These are phyloP conservation scores for Starmerella etchellsii DNA, from an alignment of 805 yeast genomes.

Conservation along the genomic window DNA sequence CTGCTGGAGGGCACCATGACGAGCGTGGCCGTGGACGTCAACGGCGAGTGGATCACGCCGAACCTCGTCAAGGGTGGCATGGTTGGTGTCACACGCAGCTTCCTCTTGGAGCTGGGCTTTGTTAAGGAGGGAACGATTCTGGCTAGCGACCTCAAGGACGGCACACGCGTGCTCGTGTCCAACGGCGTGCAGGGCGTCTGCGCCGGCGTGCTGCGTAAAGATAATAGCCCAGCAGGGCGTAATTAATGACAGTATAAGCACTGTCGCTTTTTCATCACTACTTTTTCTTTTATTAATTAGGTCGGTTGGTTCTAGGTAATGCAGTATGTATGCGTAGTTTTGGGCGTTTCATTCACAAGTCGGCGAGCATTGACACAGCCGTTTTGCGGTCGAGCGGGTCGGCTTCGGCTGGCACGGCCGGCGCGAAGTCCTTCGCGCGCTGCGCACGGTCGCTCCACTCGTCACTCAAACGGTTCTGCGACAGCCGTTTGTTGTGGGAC, in stretches of 20 bases:
- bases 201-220: too few relatives aligned
- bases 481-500: slow-evolving; percentile 26
- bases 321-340: too few relatives aligned
- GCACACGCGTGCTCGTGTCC: slow-evolving; percentile 59
- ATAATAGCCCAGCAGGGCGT: too few relatives aligned
- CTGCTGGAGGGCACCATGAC: slow-evolving; percentile 75
- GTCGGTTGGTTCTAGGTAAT: too few relatives aligned
- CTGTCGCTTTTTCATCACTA: too few relatives aligned
- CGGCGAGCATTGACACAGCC: slow-evolving; percentile 77
- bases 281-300: too few relatives aligned
- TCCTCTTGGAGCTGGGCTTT: slow-evolving; percentile 40
- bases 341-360: too few relatives aligned
- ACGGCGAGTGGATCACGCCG: slow-evolving; percentile 68
- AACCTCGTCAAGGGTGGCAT: slow-evolving; percentile 62
- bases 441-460: slow-evolving; percentile 46
- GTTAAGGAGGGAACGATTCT: slow-evolving; percentile 42
- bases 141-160: slow-evolving; percentile 39
- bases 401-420: slow-evolving; percentile 14
- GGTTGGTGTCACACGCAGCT: slow-evolving; percentile 68
- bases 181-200: slow-evolving; percentile 73
- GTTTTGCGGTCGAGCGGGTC: slow-evolving; percentile 58
- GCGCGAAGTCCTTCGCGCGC: slow-evolving; percentile 25
- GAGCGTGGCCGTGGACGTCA: slow-evolving; percentile 51
- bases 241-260: too few relatives aligned
- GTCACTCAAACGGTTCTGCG: slow-evolving; percentile 42